phyloP scores from a whole-genome alignment of 1,284 basidiomycete genomes.

The Kwoniella shivajii region DNA sequence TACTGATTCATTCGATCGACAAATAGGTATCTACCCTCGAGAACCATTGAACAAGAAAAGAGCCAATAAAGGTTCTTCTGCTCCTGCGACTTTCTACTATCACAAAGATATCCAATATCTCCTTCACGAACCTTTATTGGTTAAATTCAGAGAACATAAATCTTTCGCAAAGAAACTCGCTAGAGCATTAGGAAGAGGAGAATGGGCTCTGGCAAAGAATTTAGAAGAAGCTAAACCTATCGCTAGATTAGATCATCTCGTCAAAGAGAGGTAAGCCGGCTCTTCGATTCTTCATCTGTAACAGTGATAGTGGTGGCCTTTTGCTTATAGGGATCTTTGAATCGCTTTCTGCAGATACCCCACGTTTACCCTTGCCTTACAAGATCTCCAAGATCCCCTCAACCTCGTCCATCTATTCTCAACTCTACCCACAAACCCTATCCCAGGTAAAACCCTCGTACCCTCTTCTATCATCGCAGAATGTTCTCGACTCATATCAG shows the following conservation, averaged over 20 bases:
- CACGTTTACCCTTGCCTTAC: conserved; percentile 91
- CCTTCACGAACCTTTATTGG: conserved; percentile 94
- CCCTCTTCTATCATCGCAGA: conserved; percentile 84
- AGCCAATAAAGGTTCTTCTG: conserved; percentile 97
- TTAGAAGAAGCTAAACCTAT: conserved; percentile 89
- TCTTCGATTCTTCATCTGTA: neutral
- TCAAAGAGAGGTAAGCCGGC: conserved; percentile 81
- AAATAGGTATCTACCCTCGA: conserved; percentile 92
- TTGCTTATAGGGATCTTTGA: neutral
- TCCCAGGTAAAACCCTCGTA: conserved; percentile 63
- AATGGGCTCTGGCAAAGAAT: conserved; percentile 94
- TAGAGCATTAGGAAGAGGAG: conserved; percentile 85
- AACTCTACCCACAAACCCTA: conserved; percentile 76
- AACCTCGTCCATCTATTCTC: conserved; percentile 94
- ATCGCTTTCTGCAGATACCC: conserved; percentile 88
- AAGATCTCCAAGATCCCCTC: conserved; percentile 96
- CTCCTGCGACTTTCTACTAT: conserved; percentile 97
- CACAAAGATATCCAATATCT: conserved; percentile 98
- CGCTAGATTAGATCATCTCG: conserved; percentile 90
- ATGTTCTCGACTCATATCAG: conserved; percentile 82
- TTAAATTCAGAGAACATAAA: conserved; percentile 95
- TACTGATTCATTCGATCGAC: neutral
- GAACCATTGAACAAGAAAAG: conserved; percentile 90
- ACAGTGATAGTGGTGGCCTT: neutral
- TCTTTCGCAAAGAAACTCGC: conserved; percentile 97